These are phyloP conservation scores for Globisporangium okanoganense DNA, from an alignment of 352 stramenopile genomes.

Conservation along the genomic window DNA sequence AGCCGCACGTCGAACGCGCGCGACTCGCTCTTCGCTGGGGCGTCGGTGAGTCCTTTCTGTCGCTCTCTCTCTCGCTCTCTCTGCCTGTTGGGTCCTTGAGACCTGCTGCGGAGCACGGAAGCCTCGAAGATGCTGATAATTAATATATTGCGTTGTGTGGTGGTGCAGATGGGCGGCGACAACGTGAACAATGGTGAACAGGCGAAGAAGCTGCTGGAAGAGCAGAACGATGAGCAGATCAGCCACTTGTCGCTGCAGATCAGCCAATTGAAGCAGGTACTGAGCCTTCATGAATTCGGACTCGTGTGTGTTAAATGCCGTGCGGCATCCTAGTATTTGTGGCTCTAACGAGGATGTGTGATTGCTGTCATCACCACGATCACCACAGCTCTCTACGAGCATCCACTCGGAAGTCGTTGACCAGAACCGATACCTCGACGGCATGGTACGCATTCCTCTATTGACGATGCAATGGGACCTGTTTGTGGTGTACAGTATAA, in stretches of 20 bases:
- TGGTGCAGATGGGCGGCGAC: conserved; percentile 27
- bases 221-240: conserved; percentile 88
- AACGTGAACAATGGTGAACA: conserved; percentile 66
- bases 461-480: not conserved
- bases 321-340: not conserved
- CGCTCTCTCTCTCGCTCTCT: not conserved
- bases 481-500: not conserved
- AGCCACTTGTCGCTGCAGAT: conserved; percentile 87
- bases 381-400: conserved; percentile 61
- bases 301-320: not conserved
- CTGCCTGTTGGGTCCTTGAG: not conserved
- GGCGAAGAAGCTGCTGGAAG: conserved; percentile 71
- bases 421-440: conserved; percentile 79
- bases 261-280: conserved; percentile 79
- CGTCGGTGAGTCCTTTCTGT: conserved; percentile 35
- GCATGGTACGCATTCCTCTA: conserved; percentile 44
- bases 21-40: conserved; percentile 65
- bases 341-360: not conserved
- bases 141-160: not conserved
- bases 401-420: conserved; percentile 80
- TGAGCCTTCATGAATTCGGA: not conserved
- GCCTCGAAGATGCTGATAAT: too few relatives aligned
- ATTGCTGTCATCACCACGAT: not conserved
- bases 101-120: not conserved
- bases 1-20: conserved; percentile 35